Base-by-base conservation (phyloP, 345 rosid species). In the Euclidium syriacum region DNA sequence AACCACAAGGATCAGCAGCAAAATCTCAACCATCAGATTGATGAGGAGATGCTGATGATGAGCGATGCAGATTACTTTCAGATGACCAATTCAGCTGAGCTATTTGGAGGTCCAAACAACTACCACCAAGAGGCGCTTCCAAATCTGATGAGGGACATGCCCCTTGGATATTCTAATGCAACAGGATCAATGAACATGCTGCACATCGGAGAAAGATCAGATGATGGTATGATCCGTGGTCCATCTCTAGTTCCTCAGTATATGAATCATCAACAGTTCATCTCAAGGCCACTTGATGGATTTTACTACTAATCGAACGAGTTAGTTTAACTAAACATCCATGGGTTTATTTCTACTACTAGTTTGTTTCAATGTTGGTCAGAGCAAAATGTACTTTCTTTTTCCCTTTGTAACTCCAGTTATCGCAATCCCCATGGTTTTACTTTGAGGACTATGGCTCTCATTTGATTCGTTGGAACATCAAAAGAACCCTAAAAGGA, bases 11-110 rank as follows among this genome's bases (percentile, higher is more conserved):
- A 38, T 10, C 55, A 73, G 19, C 65, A 58, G 32, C 56, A 53
- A 0, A 48, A 15, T 50, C 30, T 17, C 32, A 59, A 47, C 11
- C 61, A 29, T 26, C 60, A 23, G 19, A 62, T 27, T 10, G 58
- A 49, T 0, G 70, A 43, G 64, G 75, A 71, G 70, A 57, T 55
- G 70, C 52, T 52, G 71, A 29, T 56, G 48, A 56, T 41, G 53
- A 64, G 10, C 0, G 65, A 71, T 33, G 70, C 54, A 17, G 65
- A 71, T 49, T 63, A 64, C 53, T 48, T 64, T 50, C 60, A 64
- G 30, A 50, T 49, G 70, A 56, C 9, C 3, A 23, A 70, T 62
- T 48, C 64, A 46, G 26, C 59, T 62, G 69, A 55, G 52, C 39
- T 63, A 26, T 49, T 57, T 24, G 54, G 60, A 4, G 60, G n/a